Base-by-base conservation (phyloP, 2,329 filamentous ascomycete genomes). In the Exophiala mesophila region DNA sequence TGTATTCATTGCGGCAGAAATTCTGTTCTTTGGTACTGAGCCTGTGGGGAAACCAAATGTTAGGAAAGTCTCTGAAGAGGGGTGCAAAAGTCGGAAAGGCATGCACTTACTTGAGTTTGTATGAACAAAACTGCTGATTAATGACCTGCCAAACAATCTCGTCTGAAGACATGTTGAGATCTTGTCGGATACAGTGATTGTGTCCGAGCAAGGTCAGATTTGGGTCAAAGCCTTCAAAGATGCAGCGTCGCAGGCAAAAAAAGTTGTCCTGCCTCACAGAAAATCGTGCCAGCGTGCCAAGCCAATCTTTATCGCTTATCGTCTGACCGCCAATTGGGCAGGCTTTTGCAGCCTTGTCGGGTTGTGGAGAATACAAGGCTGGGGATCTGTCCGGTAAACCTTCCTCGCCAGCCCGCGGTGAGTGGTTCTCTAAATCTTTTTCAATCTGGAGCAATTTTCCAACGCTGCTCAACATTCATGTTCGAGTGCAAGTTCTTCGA, bases 71-170 rank as follows among this genome's bases (percentile, higher is more conserved):
- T 44, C 36, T 43, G 36, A 30, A 17, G n/a, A 33, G 26, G 18
- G 6, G 20, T 18, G 20, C 28, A 18, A 41, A 26, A 17, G 9
- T 15, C 5, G 17, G 29, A 10, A 15, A 7, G 34, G 37, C 39
- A 23, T 24, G 9, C 30, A 64, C 78, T 56, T 69, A 88, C 80
- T 94, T 95, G 55, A 97, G 74, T 63, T 96, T 96, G 74, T 89
- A 97, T 38, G 85, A 83, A 72, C 92, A 97, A 64, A 92, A 94
- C 62, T 90, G 85, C 68, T 92, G 86, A 68, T 94, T 94, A 56
- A 96, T 95, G 44, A 96, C 86, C 64, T 89, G 82, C 92, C 92
- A 98, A 52, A 97, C 83, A 54, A 97, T 94, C 68, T 97, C 90
- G 73, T 97, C 90, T 51, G 88, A 94, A 45, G 86, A 80, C 85